Conservation (phyloP, 1,284 basidiomycete genomes). For the Tilletia caries region DNA sequence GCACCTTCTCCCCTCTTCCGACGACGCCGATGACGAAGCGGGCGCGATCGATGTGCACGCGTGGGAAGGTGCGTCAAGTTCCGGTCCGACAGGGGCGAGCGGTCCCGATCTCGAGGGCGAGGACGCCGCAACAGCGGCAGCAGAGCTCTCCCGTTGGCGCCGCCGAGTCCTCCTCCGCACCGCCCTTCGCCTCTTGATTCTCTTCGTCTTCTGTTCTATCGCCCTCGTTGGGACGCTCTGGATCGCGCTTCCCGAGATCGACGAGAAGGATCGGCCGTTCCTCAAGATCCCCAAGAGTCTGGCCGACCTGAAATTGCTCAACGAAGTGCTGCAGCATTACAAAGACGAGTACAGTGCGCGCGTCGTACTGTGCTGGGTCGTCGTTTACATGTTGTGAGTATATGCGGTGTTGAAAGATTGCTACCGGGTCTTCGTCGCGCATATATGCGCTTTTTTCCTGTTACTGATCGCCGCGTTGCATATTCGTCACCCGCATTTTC, state of each 20-base stretch:
- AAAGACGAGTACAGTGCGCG: constrained; percentile 51
- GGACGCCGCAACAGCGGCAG: background rate
- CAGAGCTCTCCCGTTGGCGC: constrained; percentile 19
- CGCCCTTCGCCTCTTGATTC: constrained; percentile 22
- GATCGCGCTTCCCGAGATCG: constrained; percentile 39
- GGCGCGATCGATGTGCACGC: background rate
- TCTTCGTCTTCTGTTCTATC: constrained; percentile 38
- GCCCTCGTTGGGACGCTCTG: constrained; percentile 35
- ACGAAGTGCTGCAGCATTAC: constrained; percentile 54
- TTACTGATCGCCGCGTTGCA: too few relatives aligned
- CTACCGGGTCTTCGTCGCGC: too few relatives aligned
- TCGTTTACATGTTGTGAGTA: constrained; percentile 82
- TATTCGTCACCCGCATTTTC: too few relatives aligned
- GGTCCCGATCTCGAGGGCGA: background rate
- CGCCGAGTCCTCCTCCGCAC: constrained; percentile 32
- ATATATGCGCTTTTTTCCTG: too few relatives aligned
- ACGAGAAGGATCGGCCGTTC: constrained; percentile 29
- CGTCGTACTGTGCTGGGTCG: constrained; percentile 53
- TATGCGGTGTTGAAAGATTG: background rate
- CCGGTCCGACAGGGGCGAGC: background rate
- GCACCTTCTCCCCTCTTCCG: background rate
- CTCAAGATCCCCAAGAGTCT: constrained; percentile 54
- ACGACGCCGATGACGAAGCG: background rate
- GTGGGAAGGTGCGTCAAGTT: background rate
- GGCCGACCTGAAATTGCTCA: constrained; percentile 54